Evolutionary conservation across 768 basidiomycete genomes (phyloP).

Genomic region (Suillus tomentosus): DNA sequence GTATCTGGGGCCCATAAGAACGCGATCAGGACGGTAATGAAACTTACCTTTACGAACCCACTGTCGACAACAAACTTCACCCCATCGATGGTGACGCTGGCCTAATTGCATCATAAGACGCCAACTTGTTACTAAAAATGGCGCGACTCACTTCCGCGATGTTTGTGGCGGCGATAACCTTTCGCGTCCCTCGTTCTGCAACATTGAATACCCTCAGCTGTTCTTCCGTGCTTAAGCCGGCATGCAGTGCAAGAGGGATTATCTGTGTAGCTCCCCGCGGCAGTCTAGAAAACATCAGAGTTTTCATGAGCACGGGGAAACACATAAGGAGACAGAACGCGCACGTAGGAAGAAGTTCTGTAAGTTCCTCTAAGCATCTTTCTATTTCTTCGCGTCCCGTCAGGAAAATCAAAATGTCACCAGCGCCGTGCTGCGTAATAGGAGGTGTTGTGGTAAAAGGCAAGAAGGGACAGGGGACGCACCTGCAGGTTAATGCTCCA

Average conservation of each 20-base stretch:
- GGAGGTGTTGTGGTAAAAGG: neutral
- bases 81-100: slow-evolving; percentile 96
- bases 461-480: slow-evolving; percentile 15
- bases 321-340: slow-evolving; percentile 6
- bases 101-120: slow-evolving; percentile 44
- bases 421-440: slow-evolving; percentile 63
- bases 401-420: slow-evolving; percentile 92
- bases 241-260: slow-evolving; percentile 77
- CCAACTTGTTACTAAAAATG: neutral
- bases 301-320: slow-evolving; percentile 11
- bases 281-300: slow-evolving; percentile 37
- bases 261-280: slow-evolving; percentile 59
- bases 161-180: slow-evolving; percentile 92
- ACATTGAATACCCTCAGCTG: slow-evolving; percentile 86
- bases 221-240: slow-evolving; percentile 85
- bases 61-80: slow-evolving; percentile 92
- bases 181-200: slow-evolving; percentile 73
- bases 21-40: neutral
- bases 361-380: slow-evolving; percentile 74
- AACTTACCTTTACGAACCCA: slow-evolving; percentile 88
- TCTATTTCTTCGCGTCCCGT: slow-evolving; percentile 98
- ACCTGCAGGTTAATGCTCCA: slow-evolving; percentile 86
- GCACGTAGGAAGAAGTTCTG: slow-evolving; percentile 77
- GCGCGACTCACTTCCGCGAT: slow-evolving; percentile 78
- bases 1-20: slow-evolving; percentile 54